Conservation (phyloP, 176 grass and related monocot species). For the Oryza meyeriana region DNA sequence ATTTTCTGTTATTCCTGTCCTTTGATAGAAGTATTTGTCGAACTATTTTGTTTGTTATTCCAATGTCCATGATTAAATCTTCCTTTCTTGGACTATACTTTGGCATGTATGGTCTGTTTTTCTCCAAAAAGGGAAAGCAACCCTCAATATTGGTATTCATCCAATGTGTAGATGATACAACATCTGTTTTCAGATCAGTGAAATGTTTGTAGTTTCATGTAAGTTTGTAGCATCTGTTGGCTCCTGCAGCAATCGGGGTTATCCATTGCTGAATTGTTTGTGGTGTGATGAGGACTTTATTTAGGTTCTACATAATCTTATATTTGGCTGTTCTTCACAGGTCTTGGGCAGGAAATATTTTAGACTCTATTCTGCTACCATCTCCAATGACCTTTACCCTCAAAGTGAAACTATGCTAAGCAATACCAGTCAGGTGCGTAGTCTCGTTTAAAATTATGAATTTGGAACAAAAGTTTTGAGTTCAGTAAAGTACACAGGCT, state of each 20-base stretch:
- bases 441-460: constrained; percentile 9
- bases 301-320: constrained; percentile 11
- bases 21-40: background rate
- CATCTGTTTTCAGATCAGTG: background rate
- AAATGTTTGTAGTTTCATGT: background rate
- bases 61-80: background rate
- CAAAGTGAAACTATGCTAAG: constrained; percentile 67
- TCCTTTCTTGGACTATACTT: background rate
- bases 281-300: background rate
- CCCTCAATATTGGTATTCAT: background rate
- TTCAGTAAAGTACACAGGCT: background rate
- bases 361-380: constrained; percentile 75
- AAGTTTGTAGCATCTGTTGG: background rate
- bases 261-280: background rate
- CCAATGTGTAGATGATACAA: background rate
- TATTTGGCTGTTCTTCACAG: constrained; percentile 42
- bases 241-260: constrained; percentile 10
- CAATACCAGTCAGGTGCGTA: constrained; percentile 77
- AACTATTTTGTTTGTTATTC: background rate
- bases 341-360: constrained; percentile 93
- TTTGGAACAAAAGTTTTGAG: background rate
- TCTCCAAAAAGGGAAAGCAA: background rate
- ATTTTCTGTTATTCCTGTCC: background rate
- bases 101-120: background rate
- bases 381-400: constrained; percentile 62